phyloP scores from a whole-genome alignment of 306 rosid species.

The Mucuna pruriens region DNA sequence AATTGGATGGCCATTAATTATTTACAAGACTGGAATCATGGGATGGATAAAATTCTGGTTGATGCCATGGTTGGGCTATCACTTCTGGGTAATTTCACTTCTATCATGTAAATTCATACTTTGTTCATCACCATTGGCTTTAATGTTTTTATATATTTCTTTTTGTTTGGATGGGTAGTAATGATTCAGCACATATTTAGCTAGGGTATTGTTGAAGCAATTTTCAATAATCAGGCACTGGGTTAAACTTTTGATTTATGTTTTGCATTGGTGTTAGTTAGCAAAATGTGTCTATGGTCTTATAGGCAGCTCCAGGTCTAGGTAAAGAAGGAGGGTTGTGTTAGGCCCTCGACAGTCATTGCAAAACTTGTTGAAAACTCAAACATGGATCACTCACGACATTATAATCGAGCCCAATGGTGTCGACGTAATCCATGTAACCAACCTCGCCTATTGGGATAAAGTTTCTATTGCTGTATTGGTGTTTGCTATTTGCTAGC shows the following conservation, averaged over 20 bases:
- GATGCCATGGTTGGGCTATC: slow-evolving; percentile 99
- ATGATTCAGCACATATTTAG: slow-evolving; percentile 1
- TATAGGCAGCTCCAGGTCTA: not conserved
- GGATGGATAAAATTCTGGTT: slow-evolving; percentile 99
- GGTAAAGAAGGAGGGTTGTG: not conserved
- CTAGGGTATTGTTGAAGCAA: not conserved
- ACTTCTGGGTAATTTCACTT: slow-evolving; percentile 87
- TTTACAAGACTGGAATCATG: slow-evolving; percentile 82
- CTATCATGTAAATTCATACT: slow-evolving; percentile 27
- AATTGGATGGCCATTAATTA: slow-evolving; percentile 93
- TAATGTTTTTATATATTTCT: not conserved
- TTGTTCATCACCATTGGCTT: slow-evolving; percentile 13
- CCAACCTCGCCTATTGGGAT: not conserved
- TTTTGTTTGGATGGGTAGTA: slow-evolving; percentile 9
- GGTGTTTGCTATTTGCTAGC: not conserved
- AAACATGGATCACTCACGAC: not conserved
- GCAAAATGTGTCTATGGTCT: not conserved
- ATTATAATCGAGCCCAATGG: not conserved
- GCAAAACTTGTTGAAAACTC: not conserved
- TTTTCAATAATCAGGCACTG: slow-evolving; percentile 20
- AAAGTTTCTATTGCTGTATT: not conserved
- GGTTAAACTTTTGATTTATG: slow-evolving; percentile 15
- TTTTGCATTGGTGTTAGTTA: not conserved
- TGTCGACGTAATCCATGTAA: not conserved
- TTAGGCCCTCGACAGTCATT: not conserved